Base-by-base conservation (phyloP, 441 rosid species). In the Euphorbia corollata region DNA sequence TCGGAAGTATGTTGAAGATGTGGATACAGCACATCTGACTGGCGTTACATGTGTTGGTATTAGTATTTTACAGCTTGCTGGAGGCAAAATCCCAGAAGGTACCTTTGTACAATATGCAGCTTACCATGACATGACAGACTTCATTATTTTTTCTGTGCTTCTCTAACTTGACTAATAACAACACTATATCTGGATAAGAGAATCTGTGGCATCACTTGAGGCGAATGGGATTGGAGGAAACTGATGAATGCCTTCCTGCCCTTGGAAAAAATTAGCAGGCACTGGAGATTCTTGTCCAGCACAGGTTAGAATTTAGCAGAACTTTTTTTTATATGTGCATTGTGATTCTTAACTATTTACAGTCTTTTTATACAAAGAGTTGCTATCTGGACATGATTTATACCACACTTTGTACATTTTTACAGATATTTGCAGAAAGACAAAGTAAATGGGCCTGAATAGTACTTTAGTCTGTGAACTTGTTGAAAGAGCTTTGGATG, bases 401-500 rank as follows among this genome's bases (percentile, higher is more conserved):
- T 13, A 32, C 50, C 4, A 4, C 1, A 11, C 19, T 63, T 7
- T 16, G 23, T 32, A 2, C n/a, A 7, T 45, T 51, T 30, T 16
- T 61, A 11, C 69, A 90, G 95, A 81, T 90, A 81, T 78, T 82
- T 93, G 84, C 96, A 87, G 78, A 93, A 90, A 78, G 86, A 83
- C 70, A 89, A 85, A 84, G 90, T 86, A 24, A 83, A 27, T 75
- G 87, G 92, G 30, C 96, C 92, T 24, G 98, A 93, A 78, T 56
- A 85, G 23, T 77, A 77, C 75, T 41, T 38, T 86, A 71, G 75
- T 79, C 58, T 92, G 87, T 64, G 88, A 86, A 75, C 91, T 92
- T 72, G 98, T 97, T 15, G 97, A 87, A 84, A 90, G 95, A 82
- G 96, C 95, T 27, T 75, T 83, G 62, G 97, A 93, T 75, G 80